phyloP scores from a whole-genome alignment of 2,329 filamentous ascomycete genomes.

The Fusarium sp. region DNA sequence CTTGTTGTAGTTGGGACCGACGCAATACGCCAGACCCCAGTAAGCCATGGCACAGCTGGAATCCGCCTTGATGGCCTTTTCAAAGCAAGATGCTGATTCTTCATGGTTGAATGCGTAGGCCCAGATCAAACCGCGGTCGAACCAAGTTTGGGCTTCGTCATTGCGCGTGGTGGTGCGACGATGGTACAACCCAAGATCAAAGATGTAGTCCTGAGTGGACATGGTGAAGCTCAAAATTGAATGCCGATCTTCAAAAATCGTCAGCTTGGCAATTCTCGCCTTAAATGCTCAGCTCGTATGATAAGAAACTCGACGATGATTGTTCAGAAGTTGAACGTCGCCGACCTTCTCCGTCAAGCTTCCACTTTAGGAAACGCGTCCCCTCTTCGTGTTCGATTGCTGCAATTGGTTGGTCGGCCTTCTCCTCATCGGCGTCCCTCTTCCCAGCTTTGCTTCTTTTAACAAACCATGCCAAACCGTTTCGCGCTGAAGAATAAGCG shows the following conservation, averaged over 20 bases:
- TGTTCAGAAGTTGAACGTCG: not conserved
- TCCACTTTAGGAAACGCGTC: conserved; percentile 3
- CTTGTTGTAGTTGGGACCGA: conserved; percentile 83
- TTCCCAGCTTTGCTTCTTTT: not conserved
- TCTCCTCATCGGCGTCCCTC: not conserved
- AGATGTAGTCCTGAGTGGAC: not conserved
- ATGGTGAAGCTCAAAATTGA: not conserved
- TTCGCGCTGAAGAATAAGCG: not conserved
- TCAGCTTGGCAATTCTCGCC: not conserved
- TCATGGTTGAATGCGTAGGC: conserved; percentile 82
- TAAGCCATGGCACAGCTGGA: conserved; percentile 70
- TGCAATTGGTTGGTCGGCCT: not conserved
- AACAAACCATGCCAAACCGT: not conserved
- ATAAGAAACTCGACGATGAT: not conserved
- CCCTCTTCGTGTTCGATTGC: not conserved
- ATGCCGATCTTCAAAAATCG: not conserved
- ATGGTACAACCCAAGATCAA: conserved; percentile 20
- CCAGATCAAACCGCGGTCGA: conserved; percentile 79
- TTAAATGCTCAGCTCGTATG: not conserved
- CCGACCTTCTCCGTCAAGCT: not conserved
- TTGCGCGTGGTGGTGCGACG: conserved; percentile 14
- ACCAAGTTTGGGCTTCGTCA: conserved; percentile 67
- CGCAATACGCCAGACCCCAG: conserved; percentile 77
- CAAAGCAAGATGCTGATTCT: conserved; percentile 74
- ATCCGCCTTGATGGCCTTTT: conserved; percentile 68